A percentile compares a stretch with the other conserved stretches of the same genome.
Evolutionary conservation across 2,329 filamentous ascomycete species (phyloP).

Genomic region (Sporothrix protearum): DNA sequence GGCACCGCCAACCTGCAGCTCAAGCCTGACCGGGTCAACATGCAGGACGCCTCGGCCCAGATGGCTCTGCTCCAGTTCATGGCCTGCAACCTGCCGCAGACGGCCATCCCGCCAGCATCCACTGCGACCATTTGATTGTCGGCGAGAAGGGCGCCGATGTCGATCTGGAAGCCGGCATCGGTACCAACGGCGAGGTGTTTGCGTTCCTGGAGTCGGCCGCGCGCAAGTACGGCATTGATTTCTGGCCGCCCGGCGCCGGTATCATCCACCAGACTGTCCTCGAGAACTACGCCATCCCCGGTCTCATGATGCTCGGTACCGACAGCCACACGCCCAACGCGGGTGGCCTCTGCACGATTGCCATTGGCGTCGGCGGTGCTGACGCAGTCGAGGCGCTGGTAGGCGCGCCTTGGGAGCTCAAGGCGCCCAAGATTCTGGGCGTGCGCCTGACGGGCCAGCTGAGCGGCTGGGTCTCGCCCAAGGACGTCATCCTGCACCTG

Average conservation of each 20-base stretch:
- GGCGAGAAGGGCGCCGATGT: conserved; percentile 84
- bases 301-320: conserved; percentile 97
- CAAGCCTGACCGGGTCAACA: conserved; percentile 94
- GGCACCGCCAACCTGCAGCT: conserved; percentile 92
- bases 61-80: conserved; percentile 99
- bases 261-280: conserved; percentile 98
- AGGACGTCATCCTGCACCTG: conserved; percentile 89
- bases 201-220: conserved; percentile 92
- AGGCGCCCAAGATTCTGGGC: conserved; percentile 85
- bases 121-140: conserved; percentile 99
- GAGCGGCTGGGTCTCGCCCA: conserved; percentile 86
- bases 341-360: conserved; percentile 88
- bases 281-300: conserved; percentile 96
- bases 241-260: conserved; percentile 89
- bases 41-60: conserved; percentile 98
- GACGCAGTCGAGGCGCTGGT: conserved; percentile 96
- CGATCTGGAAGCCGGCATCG: conserved; percentile 80
- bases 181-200: conserved; percentile 94
- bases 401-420: conserved; percentile 94
- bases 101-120: conserved; percentile 92
- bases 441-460: conserved; percentile 80
- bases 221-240: conserved; percentile 89
- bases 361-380: conserved; percentile 94
- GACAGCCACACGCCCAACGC: conserved; percentile 97
- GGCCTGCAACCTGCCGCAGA: conserved; percentile 84